Conservation (phyloP, 768 basidiomycete species). For the Suillus brevipes region DNA sequence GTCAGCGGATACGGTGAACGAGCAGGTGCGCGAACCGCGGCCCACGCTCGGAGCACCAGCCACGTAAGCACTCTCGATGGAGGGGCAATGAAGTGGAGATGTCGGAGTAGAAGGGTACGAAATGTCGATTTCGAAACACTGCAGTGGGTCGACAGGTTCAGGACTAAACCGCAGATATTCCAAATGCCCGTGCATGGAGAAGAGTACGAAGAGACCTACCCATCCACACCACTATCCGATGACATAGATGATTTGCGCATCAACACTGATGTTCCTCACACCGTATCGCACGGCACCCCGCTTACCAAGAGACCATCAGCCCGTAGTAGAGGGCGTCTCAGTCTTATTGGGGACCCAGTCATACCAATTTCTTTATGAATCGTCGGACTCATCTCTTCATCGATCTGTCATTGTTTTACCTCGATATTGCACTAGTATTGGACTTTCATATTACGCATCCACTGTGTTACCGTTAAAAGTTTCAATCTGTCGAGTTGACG, state of each 20-base stretch:
- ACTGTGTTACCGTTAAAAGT: neutral
- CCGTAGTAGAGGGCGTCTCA: slow-evolving; percentile 54
- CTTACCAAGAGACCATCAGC: slow-evolving; percentile 68
- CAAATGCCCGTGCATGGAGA: slow-evolving; percentile 39
- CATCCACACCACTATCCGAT: slow-evolving; percentile 31
- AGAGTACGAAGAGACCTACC: slow-evolving; percentile 36
- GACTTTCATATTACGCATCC: slow-evolving; percentile 7
- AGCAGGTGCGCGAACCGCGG: neutral
- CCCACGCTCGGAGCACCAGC: slow-evolving; percentile 40
- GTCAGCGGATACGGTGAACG: slow-evolving; percentile 24
- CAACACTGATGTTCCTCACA: slow-evolving; percentile 37
- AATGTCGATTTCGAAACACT: slow-evolving; percentile 59
- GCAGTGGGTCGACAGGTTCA: slow-evolving; percentile 69
- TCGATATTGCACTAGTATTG: slow-evolving; percentile 2
- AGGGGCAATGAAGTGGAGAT: slow-evolving; percentile 57
- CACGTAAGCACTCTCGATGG: slow-evolving; percentile 37
- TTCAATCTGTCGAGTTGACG: neutral
- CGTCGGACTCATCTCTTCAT: slow-evolving; percentile 7
- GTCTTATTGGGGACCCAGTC: slow-evolving; percentile 38
- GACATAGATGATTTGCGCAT: slow-evolving; percentile 36
- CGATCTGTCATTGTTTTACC: slow-evolving; percentile 4
- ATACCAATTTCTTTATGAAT: slow-evolving; percentile 13
- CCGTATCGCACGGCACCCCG: slow-evolving; percentile 41
- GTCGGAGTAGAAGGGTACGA: slow-evolving; percentile 58
- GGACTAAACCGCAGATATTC: slow-evolving; percentile 54